phyloP scores from a whole-genome alignment of 73 alveolate genomes.

The Blepharisma japonicum region DNA sequence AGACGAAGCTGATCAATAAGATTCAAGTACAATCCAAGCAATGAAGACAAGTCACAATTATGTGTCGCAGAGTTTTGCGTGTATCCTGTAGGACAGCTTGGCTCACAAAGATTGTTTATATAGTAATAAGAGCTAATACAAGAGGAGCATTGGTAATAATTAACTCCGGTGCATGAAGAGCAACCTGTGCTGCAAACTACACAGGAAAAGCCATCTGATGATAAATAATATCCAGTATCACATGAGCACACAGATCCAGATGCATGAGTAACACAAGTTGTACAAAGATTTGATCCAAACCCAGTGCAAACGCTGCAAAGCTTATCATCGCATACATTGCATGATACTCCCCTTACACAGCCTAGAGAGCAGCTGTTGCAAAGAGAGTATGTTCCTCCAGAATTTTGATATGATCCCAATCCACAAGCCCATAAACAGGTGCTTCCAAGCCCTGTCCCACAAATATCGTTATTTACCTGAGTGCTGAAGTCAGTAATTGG shows the following conservation, averaged over 20 bases:
- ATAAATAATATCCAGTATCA: background rate
- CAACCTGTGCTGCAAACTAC: too few species aligned
- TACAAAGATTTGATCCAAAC: background rate
- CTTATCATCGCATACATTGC: background rate
- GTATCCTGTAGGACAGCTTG: background rate
- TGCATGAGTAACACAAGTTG: background rate
- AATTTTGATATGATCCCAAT: background rate
- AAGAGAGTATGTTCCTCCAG: too few species aligned
- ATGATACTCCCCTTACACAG: too few species aligned
- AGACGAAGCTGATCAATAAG: too few species aligned
- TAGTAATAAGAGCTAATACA: too few species aligned
- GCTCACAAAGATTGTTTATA: too few species aligned
- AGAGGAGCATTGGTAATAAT: too few species aligned
- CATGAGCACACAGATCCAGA: constrained; percentile 15
- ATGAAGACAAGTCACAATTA: background rate
- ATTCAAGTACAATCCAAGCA: too few species aligned
- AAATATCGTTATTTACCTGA: background rate
- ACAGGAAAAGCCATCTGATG: too few species aligned
- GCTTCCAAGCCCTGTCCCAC: background rate
- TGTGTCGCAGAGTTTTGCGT: background rate
- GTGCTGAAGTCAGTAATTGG: too few species aligned
- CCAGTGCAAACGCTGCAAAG: background rate
- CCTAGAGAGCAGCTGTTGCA: too few species aligned
- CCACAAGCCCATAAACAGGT: background rate
- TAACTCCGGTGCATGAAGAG: too few species aligned